Evolutionary conservation across 2,329 filamentous ascomycete species (phyloP), one percentile per base, ranked within the genome.

Genomic region (Diaporthe helianthi): DNA sequence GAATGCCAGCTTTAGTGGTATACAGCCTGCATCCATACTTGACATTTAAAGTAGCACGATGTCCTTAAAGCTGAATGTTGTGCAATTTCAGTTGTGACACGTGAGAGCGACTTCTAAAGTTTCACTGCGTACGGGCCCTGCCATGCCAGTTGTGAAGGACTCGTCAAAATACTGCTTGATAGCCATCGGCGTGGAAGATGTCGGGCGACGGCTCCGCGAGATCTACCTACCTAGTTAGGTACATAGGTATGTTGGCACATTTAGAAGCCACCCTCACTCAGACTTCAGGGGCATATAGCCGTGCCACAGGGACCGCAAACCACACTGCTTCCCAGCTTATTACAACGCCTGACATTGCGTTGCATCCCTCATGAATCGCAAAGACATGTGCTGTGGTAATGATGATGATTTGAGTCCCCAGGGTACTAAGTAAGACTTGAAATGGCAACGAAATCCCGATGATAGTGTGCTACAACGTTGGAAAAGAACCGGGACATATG

Each of bases 161-260:
- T 65, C 53, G 5, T 49, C 29, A n/a, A 73, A 72, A 24, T 72
- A 72, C 31, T 71, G 71, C n/a, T 52, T 71, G 64, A 53, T 73
- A 15, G 71, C 71, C 29, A 54, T 73, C 22, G 66, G 52, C 47
- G 66, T 73, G 33, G 55, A 72, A 47, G 63, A 69, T 29, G 33
- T 69, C 26, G 41, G 47, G 17, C 24, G 52, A 9, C 68, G 66
- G 33, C 31, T 53, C 9, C 38, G 24, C 13, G 41, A 46, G 31
- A 49, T n/a, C n/a, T n/a, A n/a, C n/a, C n/a, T n/a, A n/a, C n/a
- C n/a, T n/a, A n/a, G n/a, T n/a, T n/a, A n/a, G n/a, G n/a, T n/a
- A n/a, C n/a, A n/a, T n/a, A n/a, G n/a, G n/a, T n/a, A n/a, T 65
- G 67, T n/a, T 54, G 19, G 58, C 58, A 4, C 58, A n/a, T n/a